These are phyloP conservation scores for Globisporangium perplexum DNA, from an alignment of 352 stramenopile genomes.

Conservation along the genomic window DNA sequence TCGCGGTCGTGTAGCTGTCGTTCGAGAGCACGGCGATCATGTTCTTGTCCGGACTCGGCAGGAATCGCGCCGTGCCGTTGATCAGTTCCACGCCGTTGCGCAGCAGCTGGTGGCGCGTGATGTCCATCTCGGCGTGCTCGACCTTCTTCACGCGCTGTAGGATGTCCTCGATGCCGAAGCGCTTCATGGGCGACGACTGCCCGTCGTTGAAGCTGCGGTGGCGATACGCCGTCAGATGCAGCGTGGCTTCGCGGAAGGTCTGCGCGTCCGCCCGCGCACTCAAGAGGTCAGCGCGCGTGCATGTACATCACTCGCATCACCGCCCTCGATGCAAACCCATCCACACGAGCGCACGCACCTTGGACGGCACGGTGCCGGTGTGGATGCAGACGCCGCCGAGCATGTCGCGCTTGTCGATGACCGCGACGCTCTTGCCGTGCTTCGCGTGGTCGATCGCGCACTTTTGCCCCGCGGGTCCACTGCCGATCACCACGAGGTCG, in stretches of 20 bases:
- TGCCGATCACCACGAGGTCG: conserved; percentile 88
- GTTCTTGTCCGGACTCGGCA: conserved; percentile 55
- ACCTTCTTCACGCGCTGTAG: conserved; percentile 82
- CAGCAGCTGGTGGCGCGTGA: conserved; percentile 78
- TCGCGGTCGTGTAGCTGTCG: conserved; percentile 72
- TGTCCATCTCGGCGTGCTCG: conserved; percentile 77
- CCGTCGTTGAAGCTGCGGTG: conserved; percentile 88
- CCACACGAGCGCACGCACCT: conserved; percentile 24
- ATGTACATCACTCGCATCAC: too few species aligned
- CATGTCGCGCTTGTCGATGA: conserved; percentile 90
- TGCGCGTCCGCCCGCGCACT: too few species aligned
- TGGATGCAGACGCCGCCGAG: conserved; percentile 85
- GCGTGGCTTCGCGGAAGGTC: conserved; percentile 87
- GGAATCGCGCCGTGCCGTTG: conserved; percentile 72
- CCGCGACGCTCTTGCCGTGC: conserved; percentile 70
- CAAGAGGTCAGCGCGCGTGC: too few species aligned
- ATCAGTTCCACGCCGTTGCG: conserved; percentile 80
- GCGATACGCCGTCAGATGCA: conserved; percentile 86
- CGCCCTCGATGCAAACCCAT: too few species aligned
- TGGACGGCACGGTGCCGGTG: conserved; percentile 85
- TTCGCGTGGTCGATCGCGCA: conserved; percentile 89
- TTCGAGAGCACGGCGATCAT: conserved; percentile 85
- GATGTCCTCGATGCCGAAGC: conserved; percentile 78
- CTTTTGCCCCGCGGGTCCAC: conserved; percentile 83
- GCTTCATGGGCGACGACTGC: conserved; percentile 54